phyloP scores from a whole-genome alignment of 208 protist genomes.

The Naegleria lovaniensis region DNA sequence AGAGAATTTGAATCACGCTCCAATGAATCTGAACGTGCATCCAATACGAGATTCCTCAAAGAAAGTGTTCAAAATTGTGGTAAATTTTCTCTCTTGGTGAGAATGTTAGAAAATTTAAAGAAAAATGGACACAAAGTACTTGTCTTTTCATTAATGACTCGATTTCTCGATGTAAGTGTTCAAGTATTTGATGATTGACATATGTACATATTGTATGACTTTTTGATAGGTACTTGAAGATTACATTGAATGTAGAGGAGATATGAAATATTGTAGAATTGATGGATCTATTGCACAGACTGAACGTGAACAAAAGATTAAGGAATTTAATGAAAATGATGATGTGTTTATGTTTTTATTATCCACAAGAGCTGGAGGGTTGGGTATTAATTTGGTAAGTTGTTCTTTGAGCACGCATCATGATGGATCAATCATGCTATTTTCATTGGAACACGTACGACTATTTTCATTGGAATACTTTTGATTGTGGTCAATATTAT shows the following conservation, averaged over 20 bases:
- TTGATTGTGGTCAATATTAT: no score
- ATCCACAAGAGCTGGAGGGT: constrained; percentile 29
- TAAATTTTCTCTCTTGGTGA: constrained; percentile 39
- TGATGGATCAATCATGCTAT: no score
- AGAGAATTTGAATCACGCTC: not conserved
- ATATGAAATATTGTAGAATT: constrained; percentile 71
- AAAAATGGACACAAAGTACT: constrained; percentile 43
- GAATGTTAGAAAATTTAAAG: constrained; percentile 37
- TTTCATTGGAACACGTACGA: no score
- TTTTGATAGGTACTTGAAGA: constrained; percentile 53
- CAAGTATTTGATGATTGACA: no score
- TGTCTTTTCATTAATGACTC: constrained; percentile 42
- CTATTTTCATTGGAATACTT: no score
- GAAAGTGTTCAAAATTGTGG: constrained; percentile 24
- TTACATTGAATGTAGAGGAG: constrained; percentile 65
- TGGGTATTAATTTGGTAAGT: constrained; percentile 32
- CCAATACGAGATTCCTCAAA: constrained; percentile 17
- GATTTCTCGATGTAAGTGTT: constrained; percentile 39
- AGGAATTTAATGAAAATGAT: constrained; percentile 24
- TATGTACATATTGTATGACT: no score
- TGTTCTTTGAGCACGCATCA: not conserved
- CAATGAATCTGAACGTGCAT: not conserved
- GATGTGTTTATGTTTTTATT: constrained; percentile 34
- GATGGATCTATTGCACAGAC: constrained; percentile 50
- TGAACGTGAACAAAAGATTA: constrained; percentile 27